A percentile compares a stretch with the other conserved stretches of the same genome.
Evolutionary conservation across 139 green algal species (phyloP).

Genomic region (Chlorella sorokiniana): DNA sequence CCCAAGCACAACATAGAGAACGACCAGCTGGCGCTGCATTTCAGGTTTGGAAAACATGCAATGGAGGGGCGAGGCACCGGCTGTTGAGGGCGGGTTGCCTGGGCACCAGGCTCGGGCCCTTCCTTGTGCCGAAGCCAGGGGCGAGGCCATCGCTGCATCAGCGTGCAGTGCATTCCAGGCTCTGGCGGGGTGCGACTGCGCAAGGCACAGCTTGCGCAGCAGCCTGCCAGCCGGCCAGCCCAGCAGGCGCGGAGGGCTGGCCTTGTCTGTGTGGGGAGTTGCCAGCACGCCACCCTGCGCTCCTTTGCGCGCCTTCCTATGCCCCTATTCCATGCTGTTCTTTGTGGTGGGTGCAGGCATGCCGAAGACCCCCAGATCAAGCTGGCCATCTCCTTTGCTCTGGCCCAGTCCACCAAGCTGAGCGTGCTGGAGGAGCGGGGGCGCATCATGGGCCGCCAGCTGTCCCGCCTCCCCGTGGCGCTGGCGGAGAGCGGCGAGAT

Average conservation of each 20-base stretch:
- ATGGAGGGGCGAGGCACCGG: no score
- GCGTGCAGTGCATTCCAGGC: no score
- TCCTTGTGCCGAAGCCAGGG: no score
- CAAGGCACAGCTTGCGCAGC: no score
- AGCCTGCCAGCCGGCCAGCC: background rate
- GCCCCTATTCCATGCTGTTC: background rate
- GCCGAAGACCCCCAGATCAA: constrained; percentile 58
- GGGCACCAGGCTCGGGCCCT: no score
- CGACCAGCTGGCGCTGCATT: constrained; percentile 38
- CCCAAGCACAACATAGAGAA: constrained; percentile 39
- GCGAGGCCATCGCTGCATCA: no score
- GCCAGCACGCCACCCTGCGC: no score
- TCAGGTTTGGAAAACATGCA: background rate
- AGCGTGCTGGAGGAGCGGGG: constrained; percentile 77
- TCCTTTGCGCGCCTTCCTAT: no score
- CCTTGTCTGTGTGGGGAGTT: background rate
- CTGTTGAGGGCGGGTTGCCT: no score
- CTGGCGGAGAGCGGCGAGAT: constrained; percentile 48
- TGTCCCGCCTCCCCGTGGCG: constrained; percentile 53
- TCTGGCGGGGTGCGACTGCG: no score
- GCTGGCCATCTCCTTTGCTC: constrained; percentile 56
- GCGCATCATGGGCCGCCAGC: constrained; percentile 64
- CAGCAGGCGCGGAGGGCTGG: background rate
- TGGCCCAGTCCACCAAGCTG: constrained; percentile 76
- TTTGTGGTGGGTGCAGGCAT: constrained; percentile 4